Evolutionary conservation across 2,329 filamentous ascomycete genomes (phyloP).

Genomic region (Fusarium multiceps): DNA sequence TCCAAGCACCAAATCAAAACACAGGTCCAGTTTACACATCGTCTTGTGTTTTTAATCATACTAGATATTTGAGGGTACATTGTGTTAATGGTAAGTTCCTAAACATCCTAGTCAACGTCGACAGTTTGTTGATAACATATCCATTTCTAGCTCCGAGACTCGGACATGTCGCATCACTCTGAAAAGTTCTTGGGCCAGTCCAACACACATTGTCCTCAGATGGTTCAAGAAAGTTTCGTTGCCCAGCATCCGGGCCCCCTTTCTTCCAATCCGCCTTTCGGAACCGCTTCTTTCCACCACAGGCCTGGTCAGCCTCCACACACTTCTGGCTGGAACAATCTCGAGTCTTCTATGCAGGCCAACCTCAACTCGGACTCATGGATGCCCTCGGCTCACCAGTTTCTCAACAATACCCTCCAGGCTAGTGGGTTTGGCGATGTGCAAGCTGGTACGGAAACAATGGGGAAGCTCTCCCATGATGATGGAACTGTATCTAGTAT

Average conservation of each 20-base stretch:
- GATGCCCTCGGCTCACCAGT: slow-evolving; percentile 43
- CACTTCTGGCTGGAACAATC: not conserved
- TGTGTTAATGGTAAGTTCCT: slow-evolving; percentile 21
- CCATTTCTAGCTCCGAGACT: not conserved
- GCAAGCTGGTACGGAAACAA: not conserved
- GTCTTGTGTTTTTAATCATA: not conserved
- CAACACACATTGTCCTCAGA: not conserved
- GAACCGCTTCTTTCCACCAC: not conserved
- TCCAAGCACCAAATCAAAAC: slow-evolving; percentile 8
- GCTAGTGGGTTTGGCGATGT: slow-evolving; percentile 21
- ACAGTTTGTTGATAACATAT: slow-evolving; percentile 12
- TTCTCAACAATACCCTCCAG: slow-evolving; percentile 38
- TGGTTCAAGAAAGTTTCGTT: not conserved
- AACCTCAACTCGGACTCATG: slow-evolving; percentile 31
- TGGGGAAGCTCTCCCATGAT: not conserved
- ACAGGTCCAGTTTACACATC: slow-evolving; percentile 10
- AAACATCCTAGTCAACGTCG: not conserved
- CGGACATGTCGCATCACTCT: slow-evolving; percentile 10
- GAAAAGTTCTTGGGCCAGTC: not conserved
- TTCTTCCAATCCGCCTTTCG: slow-evolving; percentile 22
- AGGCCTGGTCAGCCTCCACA: slow-evolving; percentile 3
- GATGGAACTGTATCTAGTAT: not conserved
- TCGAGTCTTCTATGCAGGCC: not conserved
- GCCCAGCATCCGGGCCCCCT: slow-evolving; percentile 18
- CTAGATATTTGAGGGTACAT: not conserved